phyloP scores from a whole-genome alignment of 768 basidiomycete genomes.

The Auriscalpium orientale region DNA sequence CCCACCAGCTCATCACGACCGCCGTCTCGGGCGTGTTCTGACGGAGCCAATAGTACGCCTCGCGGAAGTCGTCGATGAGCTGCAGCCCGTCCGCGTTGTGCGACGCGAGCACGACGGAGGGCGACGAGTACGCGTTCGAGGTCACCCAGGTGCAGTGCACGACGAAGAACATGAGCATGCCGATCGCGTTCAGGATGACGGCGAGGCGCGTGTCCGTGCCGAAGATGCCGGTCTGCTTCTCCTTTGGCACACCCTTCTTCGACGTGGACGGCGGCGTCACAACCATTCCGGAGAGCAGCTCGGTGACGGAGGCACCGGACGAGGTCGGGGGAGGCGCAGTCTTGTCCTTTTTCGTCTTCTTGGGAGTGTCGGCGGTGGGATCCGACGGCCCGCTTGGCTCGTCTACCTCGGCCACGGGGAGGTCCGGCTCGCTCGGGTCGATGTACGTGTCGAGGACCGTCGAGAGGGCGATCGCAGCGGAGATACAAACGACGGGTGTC shows the following conservation, averaged over 20 bases:
- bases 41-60: constrained; percentile 98
- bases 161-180: constrained; percentile 84
- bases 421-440: constrained; percentile 69
- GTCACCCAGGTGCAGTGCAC: constrained; percentile 97
- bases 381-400: constrained; percentile 20
- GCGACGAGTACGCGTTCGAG: constrained; percentile 90
- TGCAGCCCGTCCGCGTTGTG: constrained; percentile 77
- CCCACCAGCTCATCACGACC: constrained; percentile 99
- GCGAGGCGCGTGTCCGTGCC: constrained; percentile 77
- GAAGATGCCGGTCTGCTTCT: constrained; percentile 56
- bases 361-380: constrained; percentile 12
- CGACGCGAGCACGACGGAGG: constrained; percentile 90
- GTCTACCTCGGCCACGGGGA: constrained; percentile 26
- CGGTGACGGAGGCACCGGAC: constrained; percentile 11
- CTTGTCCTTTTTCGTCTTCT: constrained; percentile 32
- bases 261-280: constrained; percentile 10
- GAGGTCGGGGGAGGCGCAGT: constrained; percentile 35
- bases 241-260: constrained; percentile 22
- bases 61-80: constrained; percentile 98
- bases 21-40: constrained; percentile 90
- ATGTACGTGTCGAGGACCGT: constrained; percentile 84
- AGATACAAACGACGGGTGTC: constrained; percentile 93
- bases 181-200: constrained; percentile 66
- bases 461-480: constrained; percentile 87
- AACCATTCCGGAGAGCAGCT: constrained; percentile 8